These are phyloP conservation scores for Parafenestella ontariensis DNA, from an alignment of 2,329 filamentous ascomycete genomes.

Conservation along the genomic window DNA sequence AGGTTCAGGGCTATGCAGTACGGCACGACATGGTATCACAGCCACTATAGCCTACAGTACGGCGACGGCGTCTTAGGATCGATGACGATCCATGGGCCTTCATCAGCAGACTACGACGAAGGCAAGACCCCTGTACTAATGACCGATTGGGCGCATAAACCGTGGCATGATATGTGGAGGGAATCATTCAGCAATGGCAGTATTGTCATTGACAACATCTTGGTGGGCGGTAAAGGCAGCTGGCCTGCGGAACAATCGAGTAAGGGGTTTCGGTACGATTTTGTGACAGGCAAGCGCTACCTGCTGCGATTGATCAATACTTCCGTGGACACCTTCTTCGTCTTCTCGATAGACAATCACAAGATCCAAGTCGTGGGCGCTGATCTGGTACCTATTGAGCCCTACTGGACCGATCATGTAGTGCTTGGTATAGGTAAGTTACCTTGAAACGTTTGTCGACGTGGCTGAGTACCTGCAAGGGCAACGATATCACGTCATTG, in stretches of 20 bases:
- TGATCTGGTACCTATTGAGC: conserved; percentile 33
- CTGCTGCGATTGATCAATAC: conserved; percentile 70
- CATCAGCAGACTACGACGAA: conserved; percentile 45
- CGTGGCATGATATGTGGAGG: conserved; percentile 39
- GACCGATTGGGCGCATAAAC: conserved; percentile 49
- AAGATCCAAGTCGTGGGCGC: conserved; percentile 48
- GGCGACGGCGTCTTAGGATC: conserved; percentile 50
- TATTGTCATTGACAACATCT: conserved; percentile 51
- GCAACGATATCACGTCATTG: neutral
- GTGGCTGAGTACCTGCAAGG: neutral
- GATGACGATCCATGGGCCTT: conserved; percentile 49
- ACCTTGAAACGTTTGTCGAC: no score
- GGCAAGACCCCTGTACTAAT: conserved; percentile 50
- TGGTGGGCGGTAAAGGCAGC: conserved; percentile 53
- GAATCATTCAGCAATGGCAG: conserved; percentile 23
- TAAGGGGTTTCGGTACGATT: conserved; percentile 32
- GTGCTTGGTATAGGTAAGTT: neutral
- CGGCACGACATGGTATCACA: conserved; percentile 71
- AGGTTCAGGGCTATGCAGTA: conserved; percentile 64
- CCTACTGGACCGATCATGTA: neutral
- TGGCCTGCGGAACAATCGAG: conserved; percentile 28
- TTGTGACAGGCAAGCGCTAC: conserved; percentile 63
- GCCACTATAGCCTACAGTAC: conserved; percentile 59
- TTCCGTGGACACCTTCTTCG: conserved; percentile 51
- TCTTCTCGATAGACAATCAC: conserved; percentile 54